A percentile compares a stretch with the other conserved stretches of the same genome.
These are phyloP conservation scores for Xylariaceae sp. DNA, from an alignment of 2,329 filamentous ascomycete species.

Conservation along the genomic window DNA sequence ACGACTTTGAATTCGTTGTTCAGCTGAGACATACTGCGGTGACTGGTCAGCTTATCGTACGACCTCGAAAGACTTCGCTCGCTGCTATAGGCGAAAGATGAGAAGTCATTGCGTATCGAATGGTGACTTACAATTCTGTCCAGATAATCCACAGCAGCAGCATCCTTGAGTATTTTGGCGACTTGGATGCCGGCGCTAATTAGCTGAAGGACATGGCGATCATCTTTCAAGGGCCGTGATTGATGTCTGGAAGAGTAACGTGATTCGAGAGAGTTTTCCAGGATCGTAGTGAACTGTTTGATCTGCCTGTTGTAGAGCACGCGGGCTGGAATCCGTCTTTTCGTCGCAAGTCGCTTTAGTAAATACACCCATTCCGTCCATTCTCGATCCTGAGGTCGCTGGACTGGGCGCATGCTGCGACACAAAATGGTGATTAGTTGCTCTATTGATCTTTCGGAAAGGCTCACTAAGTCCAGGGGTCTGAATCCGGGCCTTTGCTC, in stretches of 20 bases:
- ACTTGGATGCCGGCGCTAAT: slow-evolving; percentile 85
- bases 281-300: slow-evolving; percentile 81
- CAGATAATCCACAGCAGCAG: slow-evolving; percentile 74
- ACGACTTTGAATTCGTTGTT: slow-evolving; percentile 70
- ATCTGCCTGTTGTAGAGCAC: slow-evolving; percentile 87
- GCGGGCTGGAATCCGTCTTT: slow-evolving; percentile 75
- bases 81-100: neutral
- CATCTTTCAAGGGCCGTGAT: slow-evolving; percentile 77
- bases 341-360: slow-evolving; percentile 78
- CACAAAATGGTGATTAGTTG: slow-evolving; percentile 6
- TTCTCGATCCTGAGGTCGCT: slow-evolving; percentile 44
- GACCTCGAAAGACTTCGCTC: neutral
- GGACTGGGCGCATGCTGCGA: slow-evolving; percentile 55
- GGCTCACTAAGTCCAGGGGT: neutral
- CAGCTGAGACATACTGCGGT: slow-evolving; percentile 65
- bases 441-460: neutral
- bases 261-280: slow-evolving; percentile 87
- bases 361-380: slow-evolving; percentile 93
- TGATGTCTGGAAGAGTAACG: slow-evolving; percentile 79
- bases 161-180: slow-evolving; percentile 80
- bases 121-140: slow-evolving; percentile 51
- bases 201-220: slow-evolving; percentile 80
- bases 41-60: slow-evolving; percentile 9
- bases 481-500: neutral
- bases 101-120: neutral